phyloP scores from a whole-genome alignment of 2,329 filamentous ascomycete species.

The Microcera coccophila region DNA sequence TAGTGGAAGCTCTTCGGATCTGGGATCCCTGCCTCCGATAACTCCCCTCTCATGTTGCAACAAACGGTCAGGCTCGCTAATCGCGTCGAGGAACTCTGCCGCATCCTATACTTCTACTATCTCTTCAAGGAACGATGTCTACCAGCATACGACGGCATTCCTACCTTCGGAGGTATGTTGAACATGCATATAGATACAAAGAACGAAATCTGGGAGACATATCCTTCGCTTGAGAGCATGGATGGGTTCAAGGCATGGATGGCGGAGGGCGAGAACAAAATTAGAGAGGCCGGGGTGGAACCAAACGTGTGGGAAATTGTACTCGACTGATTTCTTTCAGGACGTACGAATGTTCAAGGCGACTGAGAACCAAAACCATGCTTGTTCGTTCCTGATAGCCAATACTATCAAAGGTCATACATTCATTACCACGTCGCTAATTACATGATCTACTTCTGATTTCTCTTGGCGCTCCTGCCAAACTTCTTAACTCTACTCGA shows the following conservation, averaged over 20 bases:
- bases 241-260: constrained; percentile 1
- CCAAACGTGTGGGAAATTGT: neutral
- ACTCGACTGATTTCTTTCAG: neutral
- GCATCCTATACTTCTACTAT: constrained; percentile 6
- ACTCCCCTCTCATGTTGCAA: neutral
- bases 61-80: neutral
- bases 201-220: neutral
- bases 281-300: neutral
- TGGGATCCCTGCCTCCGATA: neutral
- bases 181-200: neutral
- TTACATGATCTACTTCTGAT: too few species aligned
- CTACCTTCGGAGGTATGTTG: neutral
- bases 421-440: too few species aligned
- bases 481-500: constrained; percentile 48
- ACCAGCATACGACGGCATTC: neutral
- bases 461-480: constrained; percentile 28
- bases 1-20: neutral
- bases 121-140: constrained; percentile 1
- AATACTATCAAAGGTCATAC: too few species aligned
- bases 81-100: constrained; percentile 1
- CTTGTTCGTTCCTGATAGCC: too few species aligned
- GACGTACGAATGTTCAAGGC: neutral
- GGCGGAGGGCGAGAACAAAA: neutral
- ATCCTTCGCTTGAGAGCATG: constrained; percentile 1
- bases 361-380: too few species aligned